These are phyloP conservation scores for Aspergillus bombycis DNA, from an alignment of 2,329 filamentous ascomycete genomes.

Conservation along the genomic window DNA sequence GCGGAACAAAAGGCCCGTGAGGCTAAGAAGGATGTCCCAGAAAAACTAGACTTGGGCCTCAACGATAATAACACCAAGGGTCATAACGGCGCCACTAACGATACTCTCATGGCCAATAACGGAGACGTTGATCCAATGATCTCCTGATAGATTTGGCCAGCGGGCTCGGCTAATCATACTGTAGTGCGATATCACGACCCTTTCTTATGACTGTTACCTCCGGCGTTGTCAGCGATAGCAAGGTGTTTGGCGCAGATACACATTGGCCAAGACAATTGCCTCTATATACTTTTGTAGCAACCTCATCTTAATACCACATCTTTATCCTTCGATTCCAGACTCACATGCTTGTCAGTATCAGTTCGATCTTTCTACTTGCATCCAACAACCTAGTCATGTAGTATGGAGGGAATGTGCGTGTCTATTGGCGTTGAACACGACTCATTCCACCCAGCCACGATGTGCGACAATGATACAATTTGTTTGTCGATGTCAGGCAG, in stretches of 20 bases:
- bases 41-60: slow-evolving; percentile 50
- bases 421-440: too few relatives aligned
- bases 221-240: slow-evolving; percentile 1
- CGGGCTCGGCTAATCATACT: background rate
- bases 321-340: background rate
- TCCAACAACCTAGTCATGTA: too few relatives aligned
- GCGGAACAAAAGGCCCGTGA: slow-evolving; percentile 65
- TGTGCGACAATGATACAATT: too few relatives aligned
- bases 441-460: too few relatives aligned
- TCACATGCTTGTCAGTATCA: background rate
- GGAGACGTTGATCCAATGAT: slow-evolving; percentile 47
- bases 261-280: background rate
- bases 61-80: slow-evolving; percentile 31
- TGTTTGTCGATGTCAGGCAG: too few relatives aligned
- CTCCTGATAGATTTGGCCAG: slow-evolving; percentile 29
- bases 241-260: slow-evolving; percentile 1
- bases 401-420: too few relatives aligned
- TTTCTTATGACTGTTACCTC: slow-evolving; percentile 5
- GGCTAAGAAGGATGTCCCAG: slow-evolving; percentile 50
- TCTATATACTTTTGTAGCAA: background rate
- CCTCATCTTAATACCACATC: background rate
- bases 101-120: slow-evolving; percentile 47
- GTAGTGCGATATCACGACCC: background rate
- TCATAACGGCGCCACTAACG: slow-evolving; percentile 37
- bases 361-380: background rate